phyloP scores from a whole-genome alignment of 1,284 basidiomycete species.

The Sporisorium scitamineum region DNA sequence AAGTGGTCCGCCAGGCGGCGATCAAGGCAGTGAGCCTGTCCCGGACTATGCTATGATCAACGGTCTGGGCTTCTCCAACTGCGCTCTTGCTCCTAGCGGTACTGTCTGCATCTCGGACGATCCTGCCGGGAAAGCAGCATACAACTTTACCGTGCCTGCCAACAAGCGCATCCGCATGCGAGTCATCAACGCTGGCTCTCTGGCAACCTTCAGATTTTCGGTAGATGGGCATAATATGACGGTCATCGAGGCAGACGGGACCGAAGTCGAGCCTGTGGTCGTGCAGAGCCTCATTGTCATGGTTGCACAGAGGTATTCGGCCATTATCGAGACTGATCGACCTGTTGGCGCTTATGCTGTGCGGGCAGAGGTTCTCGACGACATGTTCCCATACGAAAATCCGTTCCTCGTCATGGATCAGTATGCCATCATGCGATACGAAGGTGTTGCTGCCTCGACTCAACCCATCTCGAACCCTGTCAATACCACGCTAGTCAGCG shows the following conservation, averaged over 20 bases:
- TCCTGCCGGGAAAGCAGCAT: conserved; percentile 26
- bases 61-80: conserved; percentile 69
- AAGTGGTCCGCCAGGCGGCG: conserved; percentile 42
- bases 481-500: conserved; percentile 30
- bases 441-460: conserved; percentile 60
- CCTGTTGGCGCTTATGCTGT: conserved; percentile 59
- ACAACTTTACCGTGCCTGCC: conserved; percentile 56
- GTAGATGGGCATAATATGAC: conserved; percentile 72
- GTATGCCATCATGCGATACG: conserved; percentile 70
- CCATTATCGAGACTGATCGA: conserved; percentile 69
- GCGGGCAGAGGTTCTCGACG: conserved; percentile 69
- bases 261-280: conserved; percentile 69
- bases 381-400: conserved; percentile 69
- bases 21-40: conserved; percentile 57
- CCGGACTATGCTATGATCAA: conserved; percentile 74
- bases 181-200: conserved; percentile 70
- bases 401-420: conserved; percentile 69
- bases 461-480: conserved; percentile 22
- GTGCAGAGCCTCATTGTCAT: conserved; percentile 71
- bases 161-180: conserved; percentile 73
- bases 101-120: conserved; percentile 41
- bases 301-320: conserved; percentile 73
- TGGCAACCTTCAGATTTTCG: conserved; percentile 67
- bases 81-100: conserved; percentile 60
- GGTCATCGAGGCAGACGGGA: conserved; percentile 73